Conservation (phyloP, 2,329 filamentous ascomycete genomes). For the Dryadomyces quercivorus region DNA sequence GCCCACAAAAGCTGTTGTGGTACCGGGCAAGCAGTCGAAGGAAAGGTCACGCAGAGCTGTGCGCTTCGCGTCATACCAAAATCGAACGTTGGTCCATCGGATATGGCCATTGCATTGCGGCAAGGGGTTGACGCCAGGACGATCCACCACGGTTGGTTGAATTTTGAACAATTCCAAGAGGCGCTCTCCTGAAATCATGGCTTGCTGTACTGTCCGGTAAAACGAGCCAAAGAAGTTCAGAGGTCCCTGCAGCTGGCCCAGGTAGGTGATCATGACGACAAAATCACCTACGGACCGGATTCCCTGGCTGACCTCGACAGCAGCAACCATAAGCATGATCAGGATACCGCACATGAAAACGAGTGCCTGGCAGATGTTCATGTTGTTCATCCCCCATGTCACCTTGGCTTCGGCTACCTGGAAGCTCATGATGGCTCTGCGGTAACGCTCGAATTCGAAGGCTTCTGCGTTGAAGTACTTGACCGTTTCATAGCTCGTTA, state of each 20-base stretch:
- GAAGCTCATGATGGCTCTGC: constrained; percentile 56
- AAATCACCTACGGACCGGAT: constrained; percentile 57
- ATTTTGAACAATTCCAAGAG: constrained; percentile 95
- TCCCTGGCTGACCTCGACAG: constrained; percentile 62
- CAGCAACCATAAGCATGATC: constrained; percentile 59
- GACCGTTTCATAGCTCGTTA: constrained; percentile 95
- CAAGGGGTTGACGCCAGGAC: constrained; percentile 50
- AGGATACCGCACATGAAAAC: constrained; percentile 70
- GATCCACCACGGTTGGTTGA: constrained; percentile 79
- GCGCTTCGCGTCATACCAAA: constrained; percentile 79
- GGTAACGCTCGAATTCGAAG: constrained; percentile 66
- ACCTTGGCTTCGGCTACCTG: constrained; percentile 67
- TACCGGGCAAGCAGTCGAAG: constrained; percentile 79
- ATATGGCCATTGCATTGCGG: constrained; percentile 67
- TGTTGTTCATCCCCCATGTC: constrained; percentile 61
- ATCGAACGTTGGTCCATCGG: constrained; percentile 77
- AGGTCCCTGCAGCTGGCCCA: constrained; percentile 68
- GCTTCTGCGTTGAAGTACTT: constrained; percentile 82
- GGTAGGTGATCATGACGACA: constrained; percentile 61
- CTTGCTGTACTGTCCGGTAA: constrained; percentile 89
- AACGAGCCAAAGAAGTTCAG: constrained; percentile 89
- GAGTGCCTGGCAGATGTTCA: constrained; percentile 71
- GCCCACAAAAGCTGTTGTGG: constrained; percentile 89
- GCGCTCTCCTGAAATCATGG: constrained; percentile 94
- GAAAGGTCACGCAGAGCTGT: constrained; percentile 72